Evolutionary conservation across 257 asterid species (phyloP).

Genomic region (Penstemon davidsonii): DNA sequence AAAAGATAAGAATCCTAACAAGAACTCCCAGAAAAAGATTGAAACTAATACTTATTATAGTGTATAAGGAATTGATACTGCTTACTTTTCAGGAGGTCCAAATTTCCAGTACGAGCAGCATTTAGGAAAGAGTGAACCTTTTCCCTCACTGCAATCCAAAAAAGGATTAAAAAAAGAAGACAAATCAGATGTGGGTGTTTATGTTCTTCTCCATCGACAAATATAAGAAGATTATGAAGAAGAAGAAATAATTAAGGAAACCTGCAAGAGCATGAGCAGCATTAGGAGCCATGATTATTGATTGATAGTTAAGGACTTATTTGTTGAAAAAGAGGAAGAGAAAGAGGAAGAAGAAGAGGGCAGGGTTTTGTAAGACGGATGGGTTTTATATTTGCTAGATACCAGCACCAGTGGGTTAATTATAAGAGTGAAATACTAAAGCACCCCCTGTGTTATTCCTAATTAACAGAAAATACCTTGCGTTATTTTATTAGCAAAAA

Average conservation of each 20-base stretch:
- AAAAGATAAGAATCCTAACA: background rate
- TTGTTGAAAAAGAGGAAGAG: too few relatives aligned
- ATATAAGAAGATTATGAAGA: background rate
- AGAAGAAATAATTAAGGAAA: constrained; percentile 19
- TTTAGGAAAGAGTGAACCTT: constrained; percentile 62
- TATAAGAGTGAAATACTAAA: too few relatives aligned
- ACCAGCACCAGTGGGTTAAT: too few relatives aligned
- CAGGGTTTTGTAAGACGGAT: too few relatives aligned
- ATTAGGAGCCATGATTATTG: constrained; percentile 52
- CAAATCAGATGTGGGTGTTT: background rate
- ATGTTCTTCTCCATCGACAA: background rate
- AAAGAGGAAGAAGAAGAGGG: too few relatives aligned
- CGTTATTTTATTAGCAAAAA: too few relatives aligned
- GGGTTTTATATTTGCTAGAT: too few relatives aligned
- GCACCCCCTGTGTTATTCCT: too few relatives aligned
- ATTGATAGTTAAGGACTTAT: background rate
- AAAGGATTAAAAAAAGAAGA: constrained; percentile 12
- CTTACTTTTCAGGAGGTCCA: constrained; percentile 74
- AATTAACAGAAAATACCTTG: too few relatives aligned
- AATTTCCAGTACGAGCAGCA: constrained; percentile 74
- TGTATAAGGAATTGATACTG: background rate
- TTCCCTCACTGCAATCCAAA: constrained; percentile 61
- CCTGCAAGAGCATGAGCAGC: constrained; percentile 96
- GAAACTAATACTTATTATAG: background rate
- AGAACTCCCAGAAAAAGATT: background rate